Conservation (phyloP, 768 basidiomycete genomes). For the Baorangia bicolor region DNA sequence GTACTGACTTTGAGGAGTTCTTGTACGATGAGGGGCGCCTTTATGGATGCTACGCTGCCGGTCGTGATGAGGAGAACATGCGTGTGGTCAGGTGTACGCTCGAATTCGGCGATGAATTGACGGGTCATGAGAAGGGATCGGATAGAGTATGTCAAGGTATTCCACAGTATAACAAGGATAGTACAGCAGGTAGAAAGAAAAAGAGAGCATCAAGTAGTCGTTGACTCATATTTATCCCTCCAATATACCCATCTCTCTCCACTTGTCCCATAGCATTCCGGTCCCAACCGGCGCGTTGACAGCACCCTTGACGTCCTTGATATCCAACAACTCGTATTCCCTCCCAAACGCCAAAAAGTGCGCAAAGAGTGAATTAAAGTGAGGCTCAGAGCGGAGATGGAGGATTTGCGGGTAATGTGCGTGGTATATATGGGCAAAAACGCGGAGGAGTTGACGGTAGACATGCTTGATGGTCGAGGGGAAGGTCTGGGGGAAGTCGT, state of each 20-base stretch:
- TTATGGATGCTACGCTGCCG: constrained; percentile 95
- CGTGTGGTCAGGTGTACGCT: constrained; percentile 23
- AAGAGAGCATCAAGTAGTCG: not conserved
- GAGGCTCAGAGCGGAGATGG: constrained; percentile 90
- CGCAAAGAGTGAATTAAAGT: constrained; percentile 96
- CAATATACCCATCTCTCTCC: constrained; percentile 83
- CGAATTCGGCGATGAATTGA: constrained; percentile 29
- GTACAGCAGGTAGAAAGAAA: constrained; percentile 12
- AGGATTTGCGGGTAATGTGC: constrained; percentile 90
- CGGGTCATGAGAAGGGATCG: constrained; percentile 1
- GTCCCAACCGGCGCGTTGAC: constrained; percentile 62
- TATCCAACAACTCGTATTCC: constrained; percentile 89
- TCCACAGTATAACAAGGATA: constrained; percentile 4
- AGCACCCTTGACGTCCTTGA: constrained; percentile 82
- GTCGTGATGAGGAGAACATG: constrained; percentile 86
- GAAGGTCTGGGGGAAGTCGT: constrained; percentile 84
- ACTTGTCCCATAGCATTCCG: constrained; percentile 82
- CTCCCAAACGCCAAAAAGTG: constrained; percentile 96
- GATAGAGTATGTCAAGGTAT: not conserved
- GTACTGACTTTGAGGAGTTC: constrained; percentile 65
- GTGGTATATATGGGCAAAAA: constrained; percentile 97
- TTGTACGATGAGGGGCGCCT: constrained; percentile 83
- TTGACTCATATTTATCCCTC: constrained; percentile 34
- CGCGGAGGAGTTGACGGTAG: constrained; percentile 93
- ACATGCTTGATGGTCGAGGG: constrained; percentile 90